Conservation (phyloP, 2,329 filamentous ascomycete genomes). For the Tolypocladium guangdongense region DNA sequence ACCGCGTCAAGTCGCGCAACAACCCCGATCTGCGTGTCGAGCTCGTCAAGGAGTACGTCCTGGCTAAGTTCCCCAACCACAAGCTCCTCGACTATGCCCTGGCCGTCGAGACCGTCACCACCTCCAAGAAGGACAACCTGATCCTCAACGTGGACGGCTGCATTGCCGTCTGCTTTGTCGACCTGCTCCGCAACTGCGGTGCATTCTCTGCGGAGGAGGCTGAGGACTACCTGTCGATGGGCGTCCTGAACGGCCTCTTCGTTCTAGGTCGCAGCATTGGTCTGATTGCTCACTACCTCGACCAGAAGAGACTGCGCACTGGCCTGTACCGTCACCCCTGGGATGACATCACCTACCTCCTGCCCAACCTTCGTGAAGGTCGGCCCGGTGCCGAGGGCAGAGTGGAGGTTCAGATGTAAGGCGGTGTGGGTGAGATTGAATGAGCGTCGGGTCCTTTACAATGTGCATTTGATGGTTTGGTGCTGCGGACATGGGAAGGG, state of each 20-base stretch:
- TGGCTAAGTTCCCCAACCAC: conserved; percentile 93
- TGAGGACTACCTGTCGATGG: conserved; percentile 98
- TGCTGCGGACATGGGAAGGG: conserved; percentile 15
- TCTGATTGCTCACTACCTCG: conserved; percentile 98
- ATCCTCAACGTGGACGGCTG: conserved; percentile 98
- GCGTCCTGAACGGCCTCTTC: conserved; percentile 98
- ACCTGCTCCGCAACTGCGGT: conserved; percentile 93
- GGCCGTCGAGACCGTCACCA: conserved; percentile 95
- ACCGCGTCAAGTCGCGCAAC: conserved; percentile 99
- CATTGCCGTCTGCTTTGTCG: conserved; percentile 97
- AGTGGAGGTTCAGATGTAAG: conserved; percentile 76
- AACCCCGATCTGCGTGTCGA: conserved; percentile 99
- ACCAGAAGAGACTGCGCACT: conserved; percentile 98
- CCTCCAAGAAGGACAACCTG: conserved; percentile 99
- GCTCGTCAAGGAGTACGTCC: conserved; percentile 97
- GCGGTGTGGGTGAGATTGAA: conserved; percentile 10
- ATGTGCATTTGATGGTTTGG: conserved; percentile 21
- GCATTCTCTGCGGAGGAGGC: conserved; percentile 94
- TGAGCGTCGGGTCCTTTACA: conserved; percentile 17
- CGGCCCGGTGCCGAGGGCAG: conserved; percentile 69
- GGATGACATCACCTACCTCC: conserved; percentile 95
- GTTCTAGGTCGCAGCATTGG: conserved; percentile 94
- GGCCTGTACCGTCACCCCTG: conserved; percentile 98
- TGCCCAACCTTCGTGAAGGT: conserved; percentile 65
- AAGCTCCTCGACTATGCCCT: conserved; percentile 98